These are phyloP conservation scores for Pseudogymnoascus sp. DNA, from an alignment of 2,329 filamentous ascomycete species.

Conservation along the genomic window DNA sequence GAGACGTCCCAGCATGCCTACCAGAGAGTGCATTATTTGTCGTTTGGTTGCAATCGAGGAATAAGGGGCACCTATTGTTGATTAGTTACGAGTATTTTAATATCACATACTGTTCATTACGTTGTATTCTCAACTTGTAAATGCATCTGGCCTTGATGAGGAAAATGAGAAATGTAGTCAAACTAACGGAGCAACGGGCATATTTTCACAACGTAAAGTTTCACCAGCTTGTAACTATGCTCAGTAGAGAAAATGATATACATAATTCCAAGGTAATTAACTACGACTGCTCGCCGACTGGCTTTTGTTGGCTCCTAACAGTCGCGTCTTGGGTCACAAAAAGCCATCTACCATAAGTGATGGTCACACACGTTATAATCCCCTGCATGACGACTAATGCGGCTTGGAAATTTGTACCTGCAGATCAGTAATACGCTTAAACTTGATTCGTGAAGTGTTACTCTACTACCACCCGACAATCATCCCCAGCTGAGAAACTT, in stretches of 20 bases:
- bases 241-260: neutral
- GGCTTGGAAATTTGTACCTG: neutral
- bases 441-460: neutral
- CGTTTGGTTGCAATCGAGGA: neutral
- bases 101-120: neutral
- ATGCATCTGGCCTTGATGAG: too few relatives aligned
- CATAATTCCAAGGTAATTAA: neutral
- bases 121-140: neutral
- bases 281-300: neutral
- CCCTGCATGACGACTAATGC: constrained; percentile 5
- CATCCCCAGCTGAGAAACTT: neutral
- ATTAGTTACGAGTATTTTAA: neutral
- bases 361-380: neutral
- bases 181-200: neutral
- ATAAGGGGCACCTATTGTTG: neutral
- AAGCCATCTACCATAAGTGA: neutral
- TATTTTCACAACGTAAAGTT: neutral
- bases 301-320: neutral
- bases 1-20: neutral
- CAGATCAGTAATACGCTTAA: neutral
- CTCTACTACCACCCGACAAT: neutral
- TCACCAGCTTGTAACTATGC: neutral
- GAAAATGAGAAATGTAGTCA: neutral
- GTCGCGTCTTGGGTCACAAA: neutral
- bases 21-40: neutral